phyloP scores from a whole-genome alignment of 352 stramenopile species.

The Pythium brachiatum region DNA sequence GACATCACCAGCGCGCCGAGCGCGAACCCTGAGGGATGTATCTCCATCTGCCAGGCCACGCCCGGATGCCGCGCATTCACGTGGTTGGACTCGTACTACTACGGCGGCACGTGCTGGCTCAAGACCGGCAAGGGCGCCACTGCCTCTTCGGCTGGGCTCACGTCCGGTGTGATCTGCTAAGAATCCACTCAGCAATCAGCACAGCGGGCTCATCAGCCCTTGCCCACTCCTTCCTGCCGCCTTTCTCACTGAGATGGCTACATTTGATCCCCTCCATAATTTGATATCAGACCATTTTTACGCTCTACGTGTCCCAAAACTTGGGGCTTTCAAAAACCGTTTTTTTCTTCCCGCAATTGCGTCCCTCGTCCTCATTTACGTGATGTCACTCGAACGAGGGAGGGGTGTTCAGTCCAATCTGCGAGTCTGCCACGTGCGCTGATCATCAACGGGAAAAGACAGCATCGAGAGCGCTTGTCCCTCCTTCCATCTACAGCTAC shows the following conservation, averaged over 20 bases:
- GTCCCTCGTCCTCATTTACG: constrained; percentile 1
- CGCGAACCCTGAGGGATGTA: neutral
- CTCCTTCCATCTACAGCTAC: no score
- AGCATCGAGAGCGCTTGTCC: no score
- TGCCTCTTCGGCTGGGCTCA: neutral
- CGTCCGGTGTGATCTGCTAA: constrained; percentile 6
- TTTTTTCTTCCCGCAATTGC: constrained; percentile 1
- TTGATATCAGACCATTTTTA: neutral
- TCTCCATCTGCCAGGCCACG: neutral
- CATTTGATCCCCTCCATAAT: neutral
- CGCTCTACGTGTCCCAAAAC: neutral
- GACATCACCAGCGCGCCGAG: neutral
- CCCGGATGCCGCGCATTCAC: neutral
- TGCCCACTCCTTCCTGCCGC: neutral
- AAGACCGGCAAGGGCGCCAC: constrained; percentile 13
- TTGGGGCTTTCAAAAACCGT: neutral
- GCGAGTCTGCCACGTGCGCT: constrained; percentile 16
- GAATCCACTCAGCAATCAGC: no score
- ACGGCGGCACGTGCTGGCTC: constrained; percentile 31
- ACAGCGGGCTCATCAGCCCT: no score
- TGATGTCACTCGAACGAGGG: neutral
- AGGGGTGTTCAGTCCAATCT: neutral
- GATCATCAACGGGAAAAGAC: constrained; percentile 3
- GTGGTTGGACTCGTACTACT: constrained; percentile 12
- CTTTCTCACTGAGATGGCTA: constrained; percentile 1